Evolutionary conservation across 768 basidiomycete species (phyloP).

Genomic region (Leucosporidium scottii): DNA sequence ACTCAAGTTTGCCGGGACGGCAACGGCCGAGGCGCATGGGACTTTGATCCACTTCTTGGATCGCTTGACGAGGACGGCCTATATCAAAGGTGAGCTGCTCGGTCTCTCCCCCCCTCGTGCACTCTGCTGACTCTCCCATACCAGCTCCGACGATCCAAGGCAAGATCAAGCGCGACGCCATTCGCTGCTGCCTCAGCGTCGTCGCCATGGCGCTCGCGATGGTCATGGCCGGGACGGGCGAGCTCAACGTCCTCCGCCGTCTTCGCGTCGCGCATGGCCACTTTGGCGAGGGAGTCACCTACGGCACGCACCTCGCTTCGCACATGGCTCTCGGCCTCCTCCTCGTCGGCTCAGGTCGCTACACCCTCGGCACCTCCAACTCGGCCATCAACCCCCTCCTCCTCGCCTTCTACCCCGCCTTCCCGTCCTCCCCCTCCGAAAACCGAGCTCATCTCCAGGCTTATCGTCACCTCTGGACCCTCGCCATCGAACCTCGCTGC

Average conservation of each 20-base stretch:
- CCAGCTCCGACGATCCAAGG: conserved; percentile 73
- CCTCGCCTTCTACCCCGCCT: conserved; percentile 85
- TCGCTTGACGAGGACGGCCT: conserved; percentile 62
- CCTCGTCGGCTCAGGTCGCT: conserved; percentile 87
- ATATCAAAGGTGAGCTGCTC: conserved; percentile 55
- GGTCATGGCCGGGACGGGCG: conserved; percentile 97
- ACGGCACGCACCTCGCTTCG: conserved; percentile 81
- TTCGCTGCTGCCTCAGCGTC: conserved; percentile 78
- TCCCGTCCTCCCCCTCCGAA: conserved; percentile 68
- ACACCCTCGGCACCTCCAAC: conserved; percentile 84
- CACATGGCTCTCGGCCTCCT: conserved; percentile 85
- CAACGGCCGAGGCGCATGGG: conserved; percentile 76
- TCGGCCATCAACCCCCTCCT: conserved; percentile 85
- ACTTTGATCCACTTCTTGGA: conserved; percentile 77
- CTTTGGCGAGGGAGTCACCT: conserved; percentile 53
- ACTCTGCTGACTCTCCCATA: not conserved
- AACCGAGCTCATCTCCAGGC: conserved; percentile 89
- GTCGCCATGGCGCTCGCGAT: conserved; percentile 79
- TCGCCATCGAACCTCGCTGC: conserved; percentile 90
- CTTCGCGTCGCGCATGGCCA: conserved; percentile 85
- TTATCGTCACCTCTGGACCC: conserved; percentile 88
- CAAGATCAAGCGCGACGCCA: conserved; percentile 76
- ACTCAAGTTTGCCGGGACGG: conserved; percentile 89
- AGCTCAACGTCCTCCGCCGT: conserved; percentile 77
- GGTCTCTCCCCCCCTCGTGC: conserved; percentile 9